phyloP scores from a whole-genome alignment of 768 basidiomycete genomes.

The Rhodosporidiobolus odoratus region DNA sequence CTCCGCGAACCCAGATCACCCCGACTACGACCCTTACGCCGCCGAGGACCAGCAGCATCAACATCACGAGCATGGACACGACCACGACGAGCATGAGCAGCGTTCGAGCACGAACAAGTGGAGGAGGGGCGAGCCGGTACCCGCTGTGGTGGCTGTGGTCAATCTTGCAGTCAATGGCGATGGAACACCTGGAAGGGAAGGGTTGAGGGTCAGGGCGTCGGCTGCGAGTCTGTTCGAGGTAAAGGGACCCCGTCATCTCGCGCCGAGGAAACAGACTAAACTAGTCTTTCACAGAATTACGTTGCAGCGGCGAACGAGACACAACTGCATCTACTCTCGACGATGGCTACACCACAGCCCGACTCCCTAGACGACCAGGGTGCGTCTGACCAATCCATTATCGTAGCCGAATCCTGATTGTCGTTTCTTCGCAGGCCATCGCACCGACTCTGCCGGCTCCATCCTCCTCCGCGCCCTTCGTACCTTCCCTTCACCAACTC shows the following conservation, averaged over 20 bases:
- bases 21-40: conserved; percentile 48
- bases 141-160: conserved; percentile 75
- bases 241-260: neutral
- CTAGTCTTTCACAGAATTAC: conserved; percentile 39
- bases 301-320: conserved; percentile 49
- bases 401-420: neutral
- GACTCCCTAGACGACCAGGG: conserved; percentile 9
- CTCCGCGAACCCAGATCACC: neutral
- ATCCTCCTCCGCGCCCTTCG: conserved; percentile 48
- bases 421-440: conserved; percentile 1
- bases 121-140: conserved; percentile 33
- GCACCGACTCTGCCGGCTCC: conserved; percentile 45
- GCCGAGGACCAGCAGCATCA: conserved; percentile 60
- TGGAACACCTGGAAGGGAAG: conserved; percentile 67
- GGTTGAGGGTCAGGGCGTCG: conserved; percentile 66
- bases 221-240: conserved; percentile 83
- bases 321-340: conserved; percentile 46
- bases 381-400: neutral
- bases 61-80: neutral
- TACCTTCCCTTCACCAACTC: conserved; percentile 34
- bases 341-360: conserved; percentile 42
- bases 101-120: conserved; percentile 20
- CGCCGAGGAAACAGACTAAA: neutral
- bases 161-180: conserved; percentile 82
- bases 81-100: neutral